Evolutionary conservation across 108 stramenopile genomes (phyloP), one percentile per base, ranked within the genome.

Genomic region (Cylindrotheca closterium): DNA sequence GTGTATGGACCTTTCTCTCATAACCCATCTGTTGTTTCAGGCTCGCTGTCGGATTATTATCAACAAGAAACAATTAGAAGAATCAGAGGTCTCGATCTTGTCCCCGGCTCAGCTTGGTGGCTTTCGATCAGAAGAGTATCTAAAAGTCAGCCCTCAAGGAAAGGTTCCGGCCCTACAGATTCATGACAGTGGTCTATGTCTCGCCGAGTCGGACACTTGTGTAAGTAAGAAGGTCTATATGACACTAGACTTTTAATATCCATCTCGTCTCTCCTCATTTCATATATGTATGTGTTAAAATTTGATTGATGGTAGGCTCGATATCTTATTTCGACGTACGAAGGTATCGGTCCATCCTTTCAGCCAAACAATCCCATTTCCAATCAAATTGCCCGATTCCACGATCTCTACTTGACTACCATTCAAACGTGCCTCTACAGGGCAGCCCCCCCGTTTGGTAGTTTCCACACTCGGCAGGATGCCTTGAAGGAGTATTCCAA

Each of bases 401-500:
- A 97, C 68, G 98, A 98, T 70, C 55, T 94, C 58, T 98, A 98
- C 70, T 79, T 98, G 10, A 74, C 92, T 5, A 79, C 96, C 19
- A 96, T 97, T 47, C 95, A 96, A 68, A 89, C 83, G 0, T 93
- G 91, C 59, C 51, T 98, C 75, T 98, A 98, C 82, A 89, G 90
- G 69, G 69, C 78, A 1, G 57, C 79, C 17, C 90, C 93, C 53
- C 95, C 95, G 2, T 79, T 94, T 55, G 95, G 94, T 4, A 63
- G 65, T 55, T 93, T 80, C 66, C 84, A 81, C 29, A 87, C 85
- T 47, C 73, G 96, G 8, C 73, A 82, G 60, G 88, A 89, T 55
- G 95, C 96, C 0, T 50, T 95, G 0, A 32, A 37, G 3, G 96
- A 92, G 50, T 89, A 81, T 57, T 65, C 68, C 19, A 88, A 78